Evolutionary conservation across 2,329 filamentous ascomycete species (phyloP).

Genomic region (Pseudogymnoascus sp.): DNA sequence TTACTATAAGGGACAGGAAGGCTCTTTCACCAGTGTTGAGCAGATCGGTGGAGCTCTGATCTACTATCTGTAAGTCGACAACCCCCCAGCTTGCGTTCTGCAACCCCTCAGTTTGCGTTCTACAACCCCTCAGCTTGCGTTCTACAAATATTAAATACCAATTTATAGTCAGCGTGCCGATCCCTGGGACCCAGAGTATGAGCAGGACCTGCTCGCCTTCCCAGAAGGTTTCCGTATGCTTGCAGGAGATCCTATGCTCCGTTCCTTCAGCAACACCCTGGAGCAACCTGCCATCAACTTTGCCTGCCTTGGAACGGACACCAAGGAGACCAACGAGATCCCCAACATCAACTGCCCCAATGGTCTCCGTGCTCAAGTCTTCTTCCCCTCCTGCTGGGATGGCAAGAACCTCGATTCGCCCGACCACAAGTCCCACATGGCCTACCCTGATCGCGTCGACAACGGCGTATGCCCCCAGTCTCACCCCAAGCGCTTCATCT

Average conservation of each 20-base stretch:
- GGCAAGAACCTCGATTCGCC: conserved; percentile 45
- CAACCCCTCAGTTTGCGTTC: neutral
- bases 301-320: conserved; percentile 42
- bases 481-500: conserved; percentile 46
- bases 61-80: conserved; percentile 42
- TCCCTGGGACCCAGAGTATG: conserved; percentile 29
- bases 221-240: conserved; percentile 57
- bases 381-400: conserved; percentile 56
- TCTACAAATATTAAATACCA: neutral
- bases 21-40: conserved; percentile 40
- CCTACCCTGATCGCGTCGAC: conserved; percentile 40
- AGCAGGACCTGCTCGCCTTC: conserved; percentile 47
- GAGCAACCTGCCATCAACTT: conserved; percentile 45
- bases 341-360: conserved; percentile 45
- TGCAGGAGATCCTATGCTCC: conserved; percentile 46
- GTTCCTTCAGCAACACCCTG: conserved; percentile 38
- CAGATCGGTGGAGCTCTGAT: conserved; percentile 41
- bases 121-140: neutral
- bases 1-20: conserved; percentile 44
- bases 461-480: conserved; percentile 40
- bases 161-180: conserved; percentile 33
- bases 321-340: conserved; percentile 40
- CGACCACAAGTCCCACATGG: conserved; percentile 48
- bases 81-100: neutral
- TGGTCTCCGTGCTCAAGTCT: conserved; percentile 44